These are phyloP conservation scores for Trypanosoma caninum DNA, from an alignment of 208 protist species.

Conservation along the genomic window DNA sequence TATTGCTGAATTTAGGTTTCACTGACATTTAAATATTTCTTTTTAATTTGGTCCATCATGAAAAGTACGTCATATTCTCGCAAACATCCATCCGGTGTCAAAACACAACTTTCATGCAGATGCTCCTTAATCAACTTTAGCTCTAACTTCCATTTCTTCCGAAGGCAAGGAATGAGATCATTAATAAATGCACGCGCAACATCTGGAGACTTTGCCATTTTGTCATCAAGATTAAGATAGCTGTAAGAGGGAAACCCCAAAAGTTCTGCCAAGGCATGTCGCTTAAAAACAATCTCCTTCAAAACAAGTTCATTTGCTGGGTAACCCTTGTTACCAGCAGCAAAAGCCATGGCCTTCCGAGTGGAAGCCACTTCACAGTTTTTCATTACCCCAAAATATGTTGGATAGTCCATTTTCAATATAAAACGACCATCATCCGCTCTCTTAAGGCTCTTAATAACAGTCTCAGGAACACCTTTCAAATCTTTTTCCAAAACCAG, in stretches of 20 bases:
- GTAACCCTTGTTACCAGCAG: slow-evolving; percentile 75
- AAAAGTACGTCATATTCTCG: slow-evolving; percentile 76
- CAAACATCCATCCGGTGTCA: slow-evolving; percentile 56
- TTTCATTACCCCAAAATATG: slow-evolving; percentile 83
- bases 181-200: slow-evolving; percentile 60
- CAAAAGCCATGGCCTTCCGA: slow-evolving; percentile 43
- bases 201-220: slow-evolving; percentile 80
- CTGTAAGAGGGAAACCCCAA: slow-evolving; percentile 73
- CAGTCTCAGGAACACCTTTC: slow-evolving; percentile 53
- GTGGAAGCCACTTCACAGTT: slow-evolving; percentile 80
- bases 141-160: slow-evolving; percentile 72
- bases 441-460: slow-evolving; percentile 41
- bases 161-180: slow-evolving; percentile 59
- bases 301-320: slow-evolving; percentile 57
- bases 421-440: slow-evolving; percentile 38
- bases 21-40: slow-evolving; percentile 73
- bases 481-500: slow-evolving; percentile 48
- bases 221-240: slow-evolving; percentile 65
- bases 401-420: slow-evolving; percentile 85
- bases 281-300: slow-evolving; percentile 62
- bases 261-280: slow-evolving; percentile 54
- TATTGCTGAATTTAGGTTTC: slow-evolving; percentile 85
- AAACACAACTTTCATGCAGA: slow-evolving; percentile 65
- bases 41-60: slow-evolving; percentile 80
- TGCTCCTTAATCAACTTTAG: slow-evolving; percentile 57